Evolutionary conservation across 2,329 filamentous ascomycete genomes (phyloP).

Genomic region (Pestalotiopsis sp.): DNA sequence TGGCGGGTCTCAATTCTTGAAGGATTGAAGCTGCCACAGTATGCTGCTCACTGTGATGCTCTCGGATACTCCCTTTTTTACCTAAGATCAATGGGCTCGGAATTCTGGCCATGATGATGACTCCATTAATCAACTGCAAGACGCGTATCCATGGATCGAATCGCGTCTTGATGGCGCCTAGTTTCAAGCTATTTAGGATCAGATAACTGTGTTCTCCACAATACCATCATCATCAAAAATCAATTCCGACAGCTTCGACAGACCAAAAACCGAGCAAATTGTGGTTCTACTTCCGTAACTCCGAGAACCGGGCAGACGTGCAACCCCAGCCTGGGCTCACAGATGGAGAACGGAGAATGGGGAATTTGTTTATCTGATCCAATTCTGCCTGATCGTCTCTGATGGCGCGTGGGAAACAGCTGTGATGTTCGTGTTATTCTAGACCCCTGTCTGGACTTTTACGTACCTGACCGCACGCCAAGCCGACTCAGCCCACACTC

Average conservation of each 20-base stretch:
- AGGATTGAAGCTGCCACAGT: background rate
- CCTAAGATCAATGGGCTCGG: background rate
- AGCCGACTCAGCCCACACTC: background rate
- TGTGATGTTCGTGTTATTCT: background rate
- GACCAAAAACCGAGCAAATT: background rate
- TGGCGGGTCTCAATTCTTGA: background rate
- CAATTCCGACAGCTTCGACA: slow-evolving; percentile 4
- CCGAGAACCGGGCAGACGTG: background rate
- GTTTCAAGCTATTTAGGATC: slow-evolving; percentile 2
- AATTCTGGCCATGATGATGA: background rate
- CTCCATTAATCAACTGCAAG: background rate
- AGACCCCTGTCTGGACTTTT: background rate
- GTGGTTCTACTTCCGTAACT: slow-evolving; percentile 2
- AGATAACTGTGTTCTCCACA: slow-evolving; percentile 5
- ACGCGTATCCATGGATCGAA: background rate
- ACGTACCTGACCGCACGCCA: slow-evolving; percentile 2
- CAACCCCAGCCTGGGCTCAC: background rate
- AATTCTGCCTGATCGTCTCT: slow-evolving; percentile 6
- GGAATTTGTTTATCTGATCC: slow-evolving; percentile 17
- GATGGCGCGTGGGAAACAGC: slow-evolving; percentile 3
- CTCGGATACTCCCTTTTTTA: background rate
- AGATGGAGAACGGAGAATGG: background rate
- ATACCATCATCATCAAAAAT: slow-evolving; percentile 11
- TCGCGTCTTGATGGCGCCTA: background rate
- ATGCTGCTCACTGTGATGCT: background rate